Evolutionary conservation across 495 filamentous ascomycete species (phyloP).

Genomic region (Chaetomidium leptoderma): DNA sequence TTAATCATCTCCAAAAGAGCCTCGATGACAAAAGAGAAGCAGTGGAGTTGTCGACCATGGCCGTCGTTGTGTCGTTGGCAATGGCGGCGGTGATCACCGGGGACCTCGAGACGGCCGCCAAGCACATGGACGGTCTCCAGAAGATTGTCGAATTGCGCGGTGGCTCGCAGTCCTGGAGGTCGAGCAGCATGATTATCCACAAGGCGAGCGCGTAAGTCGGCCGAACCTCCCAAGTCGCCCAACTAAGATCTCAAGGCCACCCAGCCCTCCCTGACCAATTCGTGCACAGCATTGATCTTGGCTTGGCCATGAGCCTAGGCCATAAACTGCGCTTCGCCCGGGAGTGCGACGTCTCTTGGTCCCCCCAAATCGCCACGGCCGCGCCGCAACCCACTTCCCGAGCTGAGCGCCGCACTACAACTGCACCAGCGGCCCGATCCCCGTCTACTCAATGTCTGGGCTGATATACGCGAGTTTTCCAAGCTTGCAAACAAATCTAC

Average conservation of each 20-base stretch:
- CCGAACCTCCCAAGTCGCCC: neutral
- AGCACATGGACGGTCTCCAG: constrained; percentile 19
- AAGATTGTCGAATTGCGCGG: constrained; percentile 12
- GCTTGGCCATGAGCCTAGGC: constrained; percentile 11
- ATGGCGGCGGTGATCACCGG: constrained; percentile 9
- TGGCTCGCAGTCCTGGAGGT: neutral
- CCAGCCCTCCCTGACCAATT: no score
- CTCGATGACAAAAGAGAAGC: constrained; percentile 7
- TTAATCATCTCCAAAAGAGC: constrained; percentile 3
- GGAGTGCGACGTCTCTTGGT: constrained; percentile 1
- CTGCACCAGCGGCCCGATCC: neutral
- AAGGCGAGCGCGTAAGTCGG: constrained; percentile 3
- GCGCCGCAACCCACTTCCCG: neutral
- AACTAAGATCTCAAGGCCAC: neutral
- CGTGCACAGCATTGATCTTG: constrained; percentile 12
- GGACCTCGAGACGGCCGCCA: constrained; percentile 12
- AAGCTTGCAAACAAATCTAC: neutral
- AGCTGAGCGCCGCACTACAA: neutral
- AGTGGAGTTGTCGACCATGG: constrained; percentile 10
- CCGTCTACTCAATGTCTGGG: constrained; percentile 16
- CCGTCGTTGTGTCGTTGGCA: constrained; percentile 11
- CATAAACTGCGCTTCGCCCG: constrained; percentile 8
- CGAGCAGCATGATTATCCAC: neutral
- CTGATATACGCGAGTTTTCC: constrained; percentile 17
- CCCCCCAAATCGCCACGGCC: constrained; percentile 8